Evolutionary conservation across 192 early-diverging fungal species (phyloP), one percentile per base, ranked within the genome.

Genomic region (Backusella sp.): DNA sequence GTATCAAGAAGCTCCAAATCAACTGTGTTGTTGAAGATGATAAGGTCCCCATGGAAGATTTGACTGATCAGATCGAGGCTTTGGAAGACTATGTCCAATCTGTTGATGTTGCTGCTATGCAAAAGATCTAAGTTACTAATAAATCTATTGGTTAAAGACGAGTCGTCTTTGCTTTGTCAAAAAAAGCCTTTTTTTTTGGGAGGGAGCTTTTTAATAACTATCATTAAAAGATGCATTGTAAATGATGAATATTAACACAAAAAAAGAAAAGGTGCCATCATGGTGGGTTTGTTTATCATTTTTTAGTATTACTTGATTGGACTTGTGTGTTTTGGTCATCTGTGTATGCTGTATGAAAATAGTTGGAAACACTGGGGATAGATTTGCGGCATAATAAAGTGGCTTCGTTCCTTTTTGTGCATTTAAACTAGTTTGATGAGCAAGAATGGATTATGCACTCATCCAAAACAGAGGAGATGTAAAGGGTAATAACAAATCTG

Each of bases 1-100:
- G 97, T 84, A 94, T 98, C 88, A 95, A 93, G 87, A 97, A 98
- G 91, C 92, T 98, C 80, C 92, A 91, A 80, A 96, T 98, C 86
- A 92, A 90, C 85, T 91, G 90, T 85, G 94, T 96, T 79, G 88
- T 98, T 72, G 95, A 95, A 86, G 96, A 97, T 83, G 95, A 92
- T 49, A 96, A 96, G 91, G 95, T 98, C 80, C 88, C 85, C 46
- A 85, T 90, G 66, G 94, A 97, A 74, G 94, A 94, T 79, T 88
- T 98, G 56, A 76, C 83, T 52, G 97, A 97, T 59, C 73, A 91
- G 84, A 97, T 98, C 79, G 79, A 73, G 52, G 91, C 80, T 59
- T 89, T 92, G 68, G 95, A 94, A 79, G 96, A 97, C 80, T 89
- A 89, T 79, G 91, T 97, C 80, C 97, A 98, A 88, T 94, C 92